Percentiles rank a stretch among this genome's conserved stretches.
Conservation (phyloP, 1,284 basidiomycete species). For the Sparassis latifolia region DNA sequence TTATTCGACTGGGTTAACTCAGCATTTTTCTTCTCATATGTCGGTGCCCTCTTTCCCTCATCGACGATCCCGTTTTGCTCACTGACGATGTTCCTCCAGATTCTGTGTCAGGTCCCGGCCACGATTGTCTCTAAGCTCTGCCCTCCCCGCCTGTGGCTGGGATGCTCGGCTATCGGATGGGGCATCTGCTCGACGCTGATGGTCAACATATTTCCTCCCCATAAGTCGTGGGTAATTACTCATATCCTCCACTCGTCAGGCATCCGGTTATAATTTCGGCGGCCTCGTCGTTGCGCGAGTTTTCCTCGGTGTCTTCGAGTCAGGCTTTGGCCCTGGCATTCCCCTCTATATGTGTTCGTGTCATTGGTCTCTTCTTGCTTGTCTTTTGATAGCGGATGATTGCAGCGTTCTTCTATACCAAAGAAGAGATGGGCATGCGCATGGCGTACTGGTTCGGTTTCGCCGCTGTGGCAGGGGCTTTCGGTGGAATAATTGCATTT, state of each 20-base stretch:
- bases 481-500: constrained; percentile 70
- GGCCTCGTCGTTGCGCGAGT: constrained; percentile 54
- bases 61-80: neutral
- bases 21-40: constrained; percentile 72
- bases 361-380: neutral
- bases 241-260: constrained; percentile 27
- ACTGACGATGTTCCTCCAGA: constrained; percentile 33
- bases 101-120: constrained; percentile 65
- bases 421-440: constrained; percentile 61
- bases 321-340: constrained; percentile 67
- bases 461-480: constrained; percentile 73
- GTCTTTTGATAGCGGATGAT: neutral
- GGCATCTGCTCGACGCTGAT: constrained; percentile 63
- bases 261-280: constrained; percentile 50
- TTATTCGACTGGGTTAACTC: constrained; percentile 73
- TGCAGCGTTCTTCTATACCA: constrained; percentile 71
- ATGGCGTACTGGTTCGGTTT: constrained; percentile 78
- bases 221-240: neutral
- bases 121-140: constrained; percentile 61
- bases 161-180: constrained; percentile 62
- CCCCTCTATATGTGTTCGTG: constrained; percentile 66
- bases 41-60: constrained; percentile 26
- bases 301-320: constrained; percentile 64
- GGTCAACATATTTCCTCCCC: constrained; percentile 31
- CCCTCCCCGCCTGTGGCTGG: constrained; percentile 61